Evolutionary conservation across 2,329 filamentous ascomycete genomes (phyloP).

Genomic region (Beauveria sp.): DNA sequence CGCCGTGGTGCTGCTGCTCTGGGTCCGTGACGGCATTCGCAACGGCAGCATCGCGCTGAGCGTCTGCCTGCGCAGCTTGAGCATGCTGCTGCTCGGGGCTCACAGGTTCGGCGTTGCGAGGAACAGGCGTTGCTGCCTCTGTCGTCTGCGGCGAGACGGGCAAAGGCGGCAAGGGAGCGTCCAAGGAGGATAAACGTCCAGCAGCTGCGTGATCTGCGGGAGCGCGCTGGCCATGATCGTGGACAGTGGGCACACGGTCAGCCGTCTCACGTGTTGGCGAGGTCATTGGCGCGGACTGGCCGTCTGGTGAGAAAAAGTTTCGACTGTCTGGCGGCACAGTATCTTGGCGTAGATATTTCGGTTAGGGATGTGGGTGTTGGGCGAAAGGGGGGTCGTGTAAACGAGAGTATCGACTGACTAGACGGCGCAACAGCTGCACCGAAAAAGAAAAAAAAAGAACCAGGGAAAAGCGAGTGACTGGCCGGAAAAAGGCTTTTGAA

Average conservation of each 20-base stretch:
- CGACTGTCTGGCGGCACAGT: too few species aligned
- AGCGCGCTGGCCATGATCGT: neutral
- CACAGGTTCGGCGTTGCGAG: neutral
- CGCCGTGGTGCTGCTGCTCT: neutral
- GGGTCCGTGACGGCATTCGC: neutral
- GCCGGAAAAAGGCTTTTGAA: neutral
- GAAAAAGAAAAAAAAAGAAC: neutral
- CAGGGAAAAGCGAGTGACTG: constrained; percentile 2
- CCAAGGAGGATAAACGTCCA: neutral
- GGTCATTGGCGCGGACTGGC: neutral
- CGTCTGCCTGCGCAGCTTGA: neutral
- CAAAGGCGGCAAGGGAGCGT: neutral
- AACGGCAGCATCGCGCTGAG: neutral
- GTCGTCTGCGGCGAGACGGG: neutral
- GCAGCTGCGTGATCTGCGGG: neutral
- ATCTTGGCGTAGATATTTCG: neutral
- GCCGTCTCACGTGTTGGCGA: neutral
- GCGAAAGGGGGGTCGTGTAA: neutral
- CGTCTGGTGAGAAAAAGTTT: too few species aligned
- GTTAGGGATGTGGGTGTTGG: neutral
- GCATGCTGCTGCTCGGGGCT: neutral
- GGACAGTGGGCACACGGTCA: neutral
- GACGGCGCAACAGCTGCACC: neutral
- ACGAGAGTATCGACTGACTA: neutral
- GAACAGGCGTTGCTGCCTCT: neutral